Conservation (phyloP, 768 basidiomycete genomes). For the Tulasnella sp. region DNA sequence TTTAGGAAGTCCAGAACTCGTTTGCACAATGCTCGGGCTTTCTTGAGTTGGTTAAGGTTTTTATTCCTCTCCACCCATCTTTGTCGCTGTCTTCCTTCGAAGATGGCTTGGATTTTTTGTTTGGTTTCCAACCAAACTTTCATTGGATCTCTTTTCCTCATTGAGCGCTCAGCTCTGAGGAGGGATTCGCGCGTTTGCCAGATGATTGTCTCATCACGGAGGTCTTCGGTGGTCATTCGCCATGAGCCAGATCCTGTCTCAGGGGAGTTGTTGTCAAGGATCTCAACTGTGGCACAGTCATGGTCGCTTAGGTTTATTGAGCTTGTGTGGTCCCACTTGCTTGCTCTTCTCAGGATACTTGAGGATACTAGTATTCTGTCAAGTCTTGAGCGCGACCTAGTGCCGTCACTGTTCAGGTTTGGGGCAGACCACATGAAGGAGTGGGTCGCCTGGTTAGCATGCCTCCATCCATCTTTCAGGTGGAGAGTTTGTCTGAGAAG, state of each 20-base stretch:
- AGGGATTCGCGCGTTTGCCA: not conserved
- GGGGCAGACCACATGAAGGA: not conserved
- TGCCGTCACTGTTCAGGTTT: not conserved
- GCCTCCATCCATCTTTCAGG: not conserved
- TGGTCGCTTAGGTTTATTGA: conserved; percentile 1
- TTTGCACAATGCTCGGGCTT: not conserved
- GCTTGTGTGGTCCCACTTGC: not conserved
- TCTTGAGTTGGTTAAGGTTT: not conserved
- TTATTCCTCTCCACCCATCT: not conserved
- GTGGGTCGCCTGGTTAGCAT: not conserved
- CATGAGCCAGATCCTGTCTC: not conserved
- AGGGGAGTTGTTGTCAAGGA: not conserved
- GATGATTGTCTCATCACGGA: not conserved
- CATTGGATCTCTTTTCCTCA: not conserved
- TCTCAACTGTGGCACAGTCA: not conserved
- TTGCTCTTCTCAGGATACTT: not conserved
- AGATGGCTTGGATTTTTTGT: not conserved
- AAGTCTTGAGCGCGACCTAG: not conserved
- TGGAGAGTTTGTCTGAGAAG: not conserved
- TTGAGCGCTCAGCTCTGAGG: not conserved
- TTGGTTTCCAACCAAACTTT: not conserved
- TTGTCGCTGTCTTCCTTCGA: not conserved
- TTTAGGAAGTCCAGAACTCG: not conserved
- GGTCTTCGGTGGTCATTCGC: not conserved
- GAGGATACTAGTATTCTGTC: not conserved